Evolutionary conservation across 768 basidiomycete genomes (phyloP).

Genomic region (Mrakia frigida): DNA sequence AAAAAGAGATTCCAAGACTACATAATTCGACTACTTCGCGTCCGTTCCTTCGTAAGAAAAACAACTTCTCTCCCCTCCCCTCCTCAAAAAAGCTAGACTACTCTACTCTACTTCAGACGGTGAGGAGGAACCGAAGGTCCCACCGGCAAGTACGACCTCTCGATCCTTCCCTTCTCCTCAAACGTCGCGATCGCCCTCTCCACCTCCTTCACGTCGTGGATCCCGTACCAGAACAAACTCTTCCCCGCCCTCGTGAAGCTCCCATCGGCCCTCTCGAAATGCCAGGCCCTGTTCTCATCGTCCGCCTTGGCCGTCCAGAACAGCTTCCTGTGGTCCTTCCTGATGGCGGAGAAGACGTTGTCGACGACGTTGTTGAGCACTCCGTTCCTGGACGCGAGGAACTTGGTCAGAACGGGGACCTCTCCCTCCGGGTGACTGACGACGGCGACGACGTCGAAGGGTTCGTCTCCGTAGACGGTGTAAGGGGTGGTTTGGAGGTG

Average conservation of each 20-base stretch:
- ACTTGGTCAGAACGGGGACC: slow-evolving; percentile 83
- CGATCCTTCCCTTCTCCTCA: slow-evolving; percentile 68
- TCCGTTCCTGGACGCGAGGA: slow-evolving; percentile 79
- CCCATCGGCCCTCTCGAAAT: slow-evolving; percentile 96
- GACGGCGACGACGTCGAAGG: slow-evolving; percentile 88
- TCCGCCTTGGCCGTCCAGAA: slow-evolving; percentile 98
- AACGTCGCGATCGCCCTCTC: slow-evolving; percentile 68
- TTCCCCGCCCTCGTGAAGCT: slow-evolving; percentile 92
- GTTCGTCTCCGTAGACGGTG: slow-evolving; percentile 98
- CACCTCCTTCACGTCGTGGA: slow-evolving; percentile 84
- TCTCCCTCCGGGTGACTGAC: slow-evolving; percentile 87
- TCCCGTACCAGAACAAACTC: slow-evolving; percentile 96
- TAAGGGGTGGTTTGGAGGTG: slow-evolving; percentile 75
- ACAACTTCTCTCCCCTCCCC: too few relatives aligned
- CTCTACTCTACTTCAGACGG: background rate
- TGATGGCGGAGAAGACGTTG: slow-evolving; percentile 95
- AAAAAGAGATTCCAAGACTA: too few relatives aligned
- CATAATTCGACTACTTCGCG: too few relatives aligned
- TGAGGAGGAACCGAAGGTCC: slow-evolving; percentile 42
- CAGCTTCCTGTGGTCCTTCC: slow-evolving; percentile 83
- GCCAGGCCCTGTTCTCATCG: slow-evolving; percentile 96
- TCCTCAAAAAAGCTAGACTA: background rate
- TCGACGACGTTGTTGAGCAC: slow-evolving; percentile 91
- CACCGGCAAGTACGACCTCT: slow-evolving; percentile 83
- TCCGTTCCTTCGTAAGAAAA: too few relatives aligned